A percentile compares a stretch with the other conserved stretches of the same genome.
Evolutionary conservation across 345 rosid genomes (phyloP).

Genomic region (Salix brachista): DNA sequence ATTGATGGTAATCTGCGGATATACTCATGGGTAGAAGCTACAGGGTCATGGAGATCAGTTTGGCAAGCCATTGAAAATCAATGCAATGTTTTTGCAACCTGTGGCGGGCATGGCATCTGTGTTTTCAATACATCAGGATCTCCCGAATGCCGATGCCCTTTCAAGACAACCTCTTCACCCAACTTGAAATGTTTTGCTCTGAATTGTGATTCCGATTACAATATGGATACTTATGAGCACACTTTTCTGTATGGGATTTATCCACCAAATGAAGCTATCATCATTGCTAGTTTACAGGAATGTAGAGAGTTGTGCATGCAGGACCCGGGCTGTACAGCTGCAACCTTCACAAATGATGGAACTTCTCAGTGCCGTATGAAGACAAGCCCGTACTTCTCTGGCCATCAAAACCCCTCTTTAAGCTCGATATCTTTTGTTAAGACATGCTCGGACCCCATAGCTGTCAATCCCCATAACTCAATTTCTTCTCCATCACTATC

Average conservation of each 20-base stretch:
- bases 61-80: conserved; percentile 94
- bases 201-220: conserved; percentile 36
- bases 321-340: conserved; percentile 51
- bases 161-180: conserved; percentile 20
- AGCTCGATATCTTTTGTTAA: conserved; percentile 59
- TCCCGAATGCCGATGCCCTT: conserved; percentile 54
- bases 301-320: conserved; percentile 52
- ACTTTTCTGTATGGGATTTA: conserved; percentile 57
- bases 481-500: conserved; percentile 26
- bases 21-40: conserved; percentile 59
- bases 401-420: conserved; percentile 60
- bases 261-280: conserved; percentile 52
- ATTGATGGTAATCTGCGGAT: conserved; percentile 74
- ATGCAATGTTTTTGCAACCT: conserved; percentile 76
- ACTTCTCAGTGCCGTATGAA: conserved; percentile 45
- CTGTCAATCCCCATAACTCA: conserved; percentile 46
- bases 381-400: conserved; percentile 52
- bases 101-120: conserved; percentile 63
- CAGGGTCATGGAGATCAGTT: conserved; percentile 57
- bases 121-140: conserved; percentile 45
- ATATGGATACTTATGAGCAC: conserved; percentile 46
- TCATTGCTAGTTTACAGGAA: conserved; percentile 37
- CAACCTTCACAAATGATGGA: conserved; percentile 57
- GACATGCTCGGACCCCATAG: conserved; percentile 60
- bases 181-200: conserved; percentile 46